Evolutionary conservation across 345 rosid species (phyloP).

Genomic region (Corymbia maculata): DNA sequence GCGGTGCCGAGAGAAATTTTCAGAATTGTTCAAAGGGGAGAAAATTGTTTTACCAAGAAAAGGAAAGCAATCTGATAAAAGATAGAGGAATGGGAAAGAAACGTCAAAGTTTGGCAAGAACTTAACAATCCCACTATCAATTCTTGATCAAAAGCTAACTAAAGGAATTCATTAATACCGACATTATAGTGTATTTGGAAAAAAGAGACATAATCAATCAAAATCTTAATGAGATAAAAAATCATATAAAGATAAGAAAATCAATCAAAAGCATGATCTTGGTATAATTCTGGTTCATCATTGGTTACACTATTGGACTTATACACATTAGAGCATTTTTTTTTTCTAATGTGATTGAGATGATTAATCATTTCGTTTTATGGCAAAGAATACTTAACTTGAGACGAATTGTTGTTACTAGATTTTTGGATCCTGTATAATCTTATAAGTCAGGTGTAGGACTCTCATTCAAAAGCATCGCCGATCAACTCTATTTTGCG

Average conservation of each 20-base stretch:
- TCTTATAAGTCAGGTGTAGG: not conserved
- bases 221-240: not conserved
- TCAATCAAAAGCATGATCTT: not conserved
- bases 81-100: not conserved
- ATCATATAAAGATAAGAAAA: not conserved
- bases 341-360: not conserved
- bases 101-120: not conserved
- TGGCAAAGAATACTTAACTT: not conserved
- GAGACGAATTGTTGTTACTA: not conserved
- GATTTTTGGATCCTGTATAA: not conserved
- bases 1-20: not conserved
- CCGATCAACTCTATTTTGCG: not conserved
- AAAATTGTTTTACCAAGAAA: not conserved
- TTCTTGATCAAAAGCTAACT: not conserved
- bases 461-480: not conserved
- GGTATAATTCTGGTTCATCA: not conserved
- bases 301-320: rapidly evolving
- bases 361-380: not conserved
- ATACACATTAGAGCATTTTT: not conserved
- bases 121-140: not conserved
- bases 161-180: too few species aligned
- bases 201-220: not conserved
- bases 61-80: not conserved
- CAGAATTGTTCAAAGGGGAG: not conserved
- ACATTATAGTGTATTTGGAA: too few species aligned